phyloP scores from a whole-genome alignment of 352 stramenopile genomes.

The Pythium dissotocum region DNA sequence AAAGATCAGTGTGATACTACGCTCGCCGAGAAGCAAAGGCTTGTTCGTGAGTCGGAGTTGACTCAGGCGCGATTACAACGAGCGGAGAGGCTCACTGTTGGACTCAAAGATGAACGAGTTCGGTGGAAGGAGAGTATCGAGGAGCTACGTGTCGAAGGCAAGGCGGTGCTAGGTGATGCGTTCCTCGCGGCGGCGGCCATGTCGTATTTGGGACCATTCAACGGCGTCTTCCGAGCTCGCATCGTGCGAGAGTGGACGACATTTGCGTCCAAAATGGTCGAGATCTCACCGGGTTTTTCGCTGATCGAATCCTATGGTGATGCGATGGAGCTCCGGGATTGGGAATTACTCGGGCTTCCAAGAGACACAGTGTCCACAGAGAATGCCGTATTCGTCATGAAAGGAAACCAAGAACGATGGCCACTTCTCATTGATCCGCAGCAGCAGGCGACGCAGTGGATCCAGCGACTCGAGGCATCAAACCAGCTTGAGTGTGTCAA shows the following conservation, averaged over 20 bases:
- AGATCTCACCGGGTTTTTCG: constrained; percentile 47
- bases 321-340: constrained; percentile 80
- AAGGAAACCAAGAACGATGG: constrained; percentile 83
- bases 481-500: constrained; percentile 78
- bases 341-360: constrained; percentile 86
- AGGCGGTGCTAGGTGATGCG: constrained; percentile 53
- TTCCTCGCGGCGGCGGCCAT: constrained; percentile 67
- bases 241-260: constrained; percentile 42
- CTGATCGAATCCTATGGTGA: constrained; percentile 81
- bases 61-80: constrained; percentile 55
- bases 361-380: constrained; percentile 89
- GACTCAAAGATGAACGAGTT: constrained; percentile 68
- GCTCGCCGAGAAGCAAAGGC: constrained; percentile 62
- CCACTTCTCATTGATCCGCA: constrained; percentile 94
- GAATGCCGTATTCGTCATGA: constrained; percentile 90
- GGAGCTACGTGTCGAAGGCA: constrained; percentile 43
- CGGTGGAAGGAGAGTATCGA: constrained; percentile 72
- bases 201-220: constrained; percentile 70
- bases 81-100: constrained; percentile 62
- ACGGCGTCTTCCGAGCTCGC: constrained; percentile 37
- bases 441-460: constrained; percentile 91
- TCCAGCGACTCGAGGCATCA: constrained; percentile 81
- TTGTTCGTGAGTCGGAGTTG: constrained; percentile 64
- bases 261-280: constrained; percentile 23
- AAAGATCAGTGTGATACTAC: constrained; percentile 67